Base-by-base conservation (phyloP, 768 basidiomycete species). In the Mycena haematopus region DNA sequence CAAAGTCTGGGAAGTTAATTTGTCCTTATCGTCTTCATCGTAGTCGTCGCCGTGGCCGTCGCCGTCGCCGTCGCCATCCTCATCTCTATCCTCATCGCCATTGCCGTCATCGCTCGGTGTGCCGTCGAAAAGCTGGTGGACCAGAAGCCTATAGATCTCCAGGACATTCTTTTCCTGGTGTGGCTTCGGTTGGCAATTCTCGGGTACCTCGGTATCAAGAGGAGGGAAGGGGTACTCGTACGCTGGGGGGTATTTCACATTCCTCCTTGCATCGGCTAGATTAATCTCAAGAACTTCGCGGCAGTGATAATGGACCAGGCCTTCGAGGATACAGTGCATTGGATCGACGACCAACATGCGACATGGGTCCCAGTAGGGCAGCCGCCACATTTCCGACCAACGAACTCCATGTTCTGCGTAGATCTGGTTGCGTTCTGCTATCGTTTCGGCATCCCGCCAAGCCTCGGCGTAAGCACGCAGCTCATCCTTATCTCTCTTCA, bases 281-380 rank as follows among this genome's bases (percentile, higher is more conserved):
- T 65, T 52, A 15, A 70, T 60, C 17, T 53, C 55, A 31, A 65
- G 66, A 6, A 70, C 65, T 3, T 60, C 19, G 13, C 38, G 57
- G 21, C 59, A 69, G 38, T 71, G 69, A 13, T 63, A 56, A 19
- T 68, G 52, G 9, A 73, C 42, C 5, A 66, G 35, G 52, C 72
- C 69, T 19, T 70, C 60, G 10, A 69, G 62, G 15, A 76, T 58
- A 44, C 63, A 68, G 57, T 77, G 76, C 75, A 77, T 76, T 0
- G 70, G 56, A 44, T 76, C 73, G 19, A 75, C 57, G n/a, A 74
- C 64, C 5, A 67, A 60, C 62, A 69, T 68, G 1, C 62, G 54
- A 1, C 67, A 54, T 0, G 75, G 70, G 35, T 74, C 60, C 58
- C 68, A 77, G 49, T 76, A 75, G 11, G 31, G 31, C 29, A 71